These are phyloP conservation scores for Marsdenia floribunda DNA, from an alignment of 257 asterid genomes.

Conservation along the genomic window DNA sequence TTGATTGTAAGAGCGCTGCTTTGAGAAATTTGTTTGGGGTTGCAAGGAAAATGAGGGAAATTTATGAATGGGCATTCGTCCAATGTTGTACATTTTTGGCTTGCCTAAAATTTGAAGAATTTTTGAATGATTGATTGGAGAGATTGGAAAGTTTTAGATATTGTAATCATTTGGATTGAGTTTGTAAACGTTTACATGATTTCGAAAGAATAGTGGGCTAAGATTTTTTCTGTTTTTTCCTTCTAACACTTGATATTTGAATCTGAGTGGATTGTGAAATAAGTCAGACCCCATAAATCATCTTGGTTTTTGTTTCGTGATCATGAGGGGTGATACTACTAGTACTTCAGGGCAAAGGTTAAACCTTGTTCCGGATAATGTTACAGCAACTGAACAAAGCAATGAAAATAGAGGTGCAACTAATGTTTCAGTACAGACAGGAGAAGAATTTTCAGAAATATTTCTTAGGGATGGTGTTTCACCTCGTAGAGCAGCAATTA, in stretches of 20 bases:
- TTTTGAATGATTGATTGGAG: not conserved
- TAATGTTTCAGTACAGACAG: slow-evolving; percentile 68
- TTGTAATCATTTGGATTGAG: not conserved
- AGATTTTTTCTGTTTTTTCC: not conserved
- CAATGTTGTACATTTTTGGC: not conserved
- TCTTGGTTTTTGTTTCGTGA: slow-evolving; percentile 13
- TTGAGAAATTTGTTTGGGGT: not conserved
- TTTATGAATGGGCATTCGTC: not conserved
- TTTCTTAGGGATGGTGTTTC: slow-evolving; percentile 56
- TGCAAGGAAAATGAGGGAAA: not conserved
- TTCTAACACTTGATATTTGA: not conserved
- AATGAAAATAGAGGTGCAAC: slow-evolving; percentile 23
- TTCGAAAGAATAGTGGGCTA: not conserved
- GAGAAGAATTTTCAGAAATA: slow-evolving; percentile 75
- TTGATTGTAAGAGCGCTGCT: slow-evolving; percentile 1
- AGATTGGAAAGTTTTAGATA: not conserved
- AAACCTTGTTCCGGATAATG: slow-evolving; percentile 17
- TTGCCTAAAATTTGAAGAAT: not conserved
- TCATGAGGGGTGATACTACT: slow-evolving; percentile 46
- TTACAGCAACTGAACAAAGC: slow-evolving; percentile 27
- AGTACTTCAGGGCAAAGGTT: slow-evolving; percentile 29
- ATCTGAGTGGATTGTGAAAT: not conserved
- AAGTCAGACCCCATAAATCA: not conserved
- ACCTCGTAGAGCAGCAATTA: slow-evolving; percentile 28
- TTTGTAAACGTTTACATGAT: not conserved